Evolutionary conservation across 2,329 filamentous ascomycete species (phyloP), one percentile per base, ranked within the genome.

Genomic region (Mycosphaerella arachidis): DNA sequence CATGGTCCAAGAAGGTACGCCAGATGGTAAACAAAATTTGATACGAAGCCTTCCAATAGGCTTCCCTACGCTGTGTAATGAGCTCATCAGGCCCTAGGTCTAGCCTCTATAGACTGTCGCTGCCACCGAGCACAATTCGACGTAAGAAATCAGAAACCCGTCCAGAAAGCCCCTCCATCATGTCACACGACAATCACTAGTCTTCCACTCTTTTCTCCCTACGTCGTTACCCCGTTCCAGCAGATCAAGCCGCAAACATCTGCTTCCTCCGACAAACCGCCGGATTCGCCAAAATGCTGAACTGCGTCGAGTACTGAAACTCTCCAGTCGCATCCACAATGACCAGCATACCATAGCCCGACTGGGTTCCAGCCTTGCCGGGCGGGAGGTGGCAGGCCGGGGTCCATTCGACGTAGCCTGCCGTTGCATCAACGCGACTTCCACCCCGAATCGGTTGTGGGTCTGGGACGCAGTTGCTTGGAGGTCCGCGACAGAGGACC

Each of bases 291-390:
- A 61, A 9, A 3, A 63, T 48, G 31, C 50, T 58, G 16, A 63
- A 63, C 53, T 63, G 61, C 40, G 58, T 63, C 53, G 56, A 59
- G 50, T 63, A 63, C 56, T 63, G 61, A 30, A 60, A 63, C 53
- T 60, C 53, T 13, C 61, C 61, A 9, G 53, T 57, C 7, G 54
- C 54, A 53, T 63, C 58, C 24, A 61, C 61, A 52, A 63, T 63
- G 12, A 63, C 55, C 58, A 63, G 53, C 61, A 63, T 60, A 8
- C 61, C 61, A 50, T 61, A 55, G 1, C 61, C 61, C 33, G 45
- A 51, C 12, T 54, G 31, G 6, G 61, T 63, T 4, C 48, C 29
- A n/a, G 56, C 46, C 20, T 40, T 48, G 1, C 61, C 61, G 24
- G 56, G 31, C 5, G 33, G 53, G 6, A 63, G 48, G 45, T 56